Evolutionary conservation across 257 asterid genomes (phyloP), one percentile per base, ranked within the genome.

Genomic region (Vinca minor): DNA sequence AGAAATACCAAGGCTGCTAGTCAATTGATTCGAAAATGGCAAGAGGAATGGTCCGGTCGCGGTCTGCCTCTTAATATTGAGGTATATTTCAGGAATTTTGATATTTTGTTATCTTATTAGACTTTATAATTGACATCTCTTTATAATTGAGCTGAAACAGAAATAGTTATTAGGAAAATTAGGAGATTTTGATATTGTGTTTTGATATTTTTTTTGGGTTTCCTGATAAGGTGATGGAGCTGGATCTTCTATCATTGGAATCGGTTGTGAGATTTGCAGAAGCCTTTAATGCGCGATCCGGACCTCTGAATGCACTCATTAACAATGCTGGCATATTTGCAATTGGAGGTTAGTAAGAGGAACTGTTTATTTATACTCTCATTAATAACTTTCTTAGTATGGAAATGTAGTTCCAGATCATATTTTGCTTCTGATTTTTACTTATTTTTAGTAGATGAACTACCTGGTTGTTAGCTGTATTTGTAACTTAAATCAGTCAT

Each of bases 301-400:
- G 77, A 35, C 89, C 88, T 64, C 68, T 92, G 59, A 94, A 89
- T 50, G 95, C 84, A 36, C 91, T 92, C 71, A 84, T 92, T 69
- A 92, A 92, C 59, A 89, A 92, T 77, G 96, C 98, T 21, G 98
- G 96, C 74, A 87, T 92, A 75, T 89, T 87, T 80, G 78, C 96
- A 10, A 87, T 92, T 62, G 95, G 98, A 73, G 96, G 90, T 84
- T 57, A 73, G 80, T 68, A 42, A 26, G 49, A 44, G 34, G 39
- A 59, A 15, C 13, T 9, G 8, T 56, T n/a, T 20, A 42, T 31
- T 15, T 44, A 15, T 44, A 17, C 49, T 44, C 4, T 44, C 21
- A n/a, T 44, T 8, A 44, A 15, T 15, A 17, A 44, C 21, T 1
- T 32, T 62, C 26, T 26, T 44, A 26, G 41, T 11, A 29, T 1